A percentile compares a stretch with the other conserved stretches of the same genome.
Conservation (phyloP, 2,329 filamentous ascomycete genomes). For the Cryphonectria naterciae region DNA sequence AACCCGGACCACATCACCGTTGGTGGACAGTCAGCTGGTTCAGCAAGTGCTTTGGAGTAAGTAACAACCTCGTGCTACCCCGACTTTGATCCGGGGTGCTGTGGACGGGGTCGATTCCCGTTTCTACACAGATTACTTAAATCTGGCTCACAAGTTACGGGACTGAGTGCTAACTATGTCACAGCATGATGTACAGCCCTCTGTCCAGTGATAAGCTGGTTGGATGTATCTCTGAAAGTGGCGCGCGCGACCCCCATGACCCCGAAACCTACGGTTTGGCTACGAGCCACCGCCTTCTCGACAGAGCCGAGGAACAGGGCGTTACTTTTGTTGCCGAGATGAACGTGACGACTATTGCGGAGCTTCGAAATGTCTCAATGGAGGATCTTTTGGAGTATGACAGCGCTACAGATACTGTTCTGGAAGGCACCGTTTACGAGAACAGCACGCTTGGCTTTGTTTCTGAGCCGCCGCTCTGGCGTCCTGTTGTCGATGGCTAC, state of each 20-base stretch:
- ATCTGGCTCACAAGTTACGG: background rate
- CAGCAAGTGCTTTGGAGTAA: background rate
- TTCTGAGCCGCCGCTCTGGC: constrained; percentile 4
- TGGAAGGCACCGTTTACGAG: constrained; percentile 1
- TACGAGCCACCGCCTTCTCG: constrained; percentile 34
- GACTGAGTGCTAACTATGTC: constrained; percentile 1
- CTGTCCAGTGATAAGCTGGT: background rate
- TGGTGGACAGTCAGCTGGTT: background rate
- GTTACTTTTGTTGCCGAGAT: constrained; percentile 24
- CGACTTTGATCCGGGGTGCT: no score
- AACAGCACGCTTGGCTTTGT: no score
- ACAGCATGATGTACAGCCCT: constrained; percentile 31
- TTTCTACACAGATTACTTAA: background rate
- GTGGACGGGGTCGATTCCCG: no score
- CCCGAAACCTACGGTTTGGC: constrained; percentile 35
- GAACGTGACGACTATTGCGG: background rate
- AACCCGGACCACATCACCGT: constrained; percentile 22
- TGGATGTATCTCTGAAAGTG: constrained; percentile 33
- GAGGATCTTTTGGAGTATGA: constrained; percentile 3
- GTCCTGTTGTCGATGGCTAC: constrained; percentile 2
- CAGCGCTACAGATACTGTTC: background rate
- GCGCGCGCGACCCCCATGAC: constrained; percentile 38
- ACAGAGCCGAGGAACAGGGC: constrained; percentile 30
- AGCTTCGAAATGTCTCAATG: constrained; percentile 25
- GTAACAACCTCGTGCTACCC: background rate